Conservation (phyloP, 2,329 filamentous ascomycete species). For the Phoma sp. region DNA sequence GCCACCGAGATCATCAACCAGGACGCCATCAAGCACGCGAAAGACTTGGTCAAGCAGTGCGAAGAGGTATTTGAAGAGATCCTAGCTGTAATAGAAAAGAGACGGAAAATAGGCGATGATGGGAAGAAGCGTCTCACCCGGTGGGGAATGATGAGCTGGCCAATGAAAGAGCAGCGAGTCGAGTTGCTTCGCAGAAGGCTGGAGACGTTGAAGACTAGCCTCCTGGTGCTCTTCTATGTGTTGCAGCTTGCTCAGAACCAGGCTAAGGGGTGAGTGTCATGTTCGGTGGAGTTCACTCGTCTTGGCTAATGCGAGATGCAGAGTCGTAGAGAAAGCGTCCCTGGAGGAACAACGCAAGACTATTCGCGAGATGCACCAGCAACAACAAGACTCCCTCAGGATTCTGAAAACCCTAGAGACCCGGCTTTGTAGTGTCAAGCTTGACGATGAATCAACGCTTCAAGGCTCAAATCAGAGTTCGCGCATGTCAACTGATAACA, state of each 20-base stretch:
- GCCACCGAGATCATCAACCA: conserved; percentile 24
- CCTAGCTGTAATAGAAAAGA: conserved; percentile 31
- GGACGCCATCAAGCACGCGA: conserved; percentile 33
- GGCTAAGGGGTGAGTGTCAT: conserved; percentile 22
- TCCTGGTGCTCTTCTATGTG: conserved; percentile 37
- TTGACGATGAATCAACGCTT: conserved; percentile 24
- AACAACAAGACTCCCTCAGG: conserved; percentile 35
- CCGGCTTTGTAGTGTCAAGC: too few species aligned
- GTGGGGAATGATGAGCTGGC: conserved; percentile 33
- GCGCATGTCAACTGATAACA: not conserved
- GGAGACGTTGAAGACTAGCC: conserved; percentile 38
- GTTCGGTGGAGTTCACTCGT: not conserved
- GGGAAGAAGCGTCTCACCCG: conserved; percentile 23
- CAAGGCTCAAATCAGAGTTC: not conserved
- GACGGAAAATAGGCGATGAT: conserved; percentile 22
- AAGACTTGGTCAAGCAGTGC: conserved; percentile 34
- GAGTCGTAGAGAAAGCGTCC: not conserved
- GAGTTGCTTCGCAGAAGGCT: conserved; percentile 33
- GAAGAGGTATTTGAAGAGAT: conserved; percentile 36
- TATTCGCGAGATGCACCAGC: conserved; percentile 36
- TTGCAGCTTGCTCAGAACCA: conserved; percentile 35
- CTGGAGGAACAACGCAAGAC: conserved; percentile 33
- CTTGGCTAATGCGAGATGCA: not conserved
- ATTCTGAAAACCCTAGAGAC: conserved; percentile 32
- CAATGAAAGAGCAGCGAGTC: conserved; percentile 34